A percentile compares a stretch with the other conserved stretches of the same genome.
These are phyloP conservation scores for Argentina anserina DNA, from an alignment of 306 rosid genomes.

Conservation along the genomic window DNA sequence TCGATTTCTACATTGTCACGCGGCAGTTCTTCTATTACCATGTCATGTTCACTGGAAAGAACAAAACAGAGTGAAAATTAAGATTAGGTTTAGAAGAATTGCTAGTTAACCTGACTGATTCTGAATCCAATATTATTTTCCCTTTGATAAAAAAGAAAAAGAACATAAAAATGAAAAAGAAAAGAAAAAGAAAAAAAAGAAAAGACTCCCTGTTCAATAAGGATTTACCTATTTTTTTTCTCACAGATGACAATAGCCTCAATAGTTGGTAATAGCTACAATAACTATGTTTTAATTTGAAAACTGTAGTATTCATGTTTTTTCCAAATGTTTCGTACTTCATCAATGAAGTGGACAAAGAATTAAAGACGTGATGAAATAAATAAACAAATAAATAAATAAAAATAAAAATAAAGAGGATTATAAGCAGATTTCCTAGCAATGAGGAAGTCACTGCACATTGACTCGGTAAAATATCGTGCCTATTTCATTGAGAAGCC, in stretches of 20 bases:
- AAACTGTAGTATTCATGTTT: background rate
- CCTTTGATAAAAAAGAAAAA: background rate
- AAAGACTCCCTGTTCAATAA: background rate
- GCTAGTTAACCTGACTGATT: background rate
- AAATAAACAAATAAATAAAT: background rate
- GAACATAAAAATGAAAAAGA: background rate
- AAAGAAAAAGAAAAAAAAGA: fast-evolving
- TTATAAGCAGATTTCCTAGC: background rate
- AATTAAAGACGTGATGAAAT: no score
- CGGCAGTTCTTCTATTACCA: slow-evolving; percentile 33
- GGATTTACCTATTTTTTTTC: background rate
- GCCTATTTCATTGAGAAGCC: background rate
- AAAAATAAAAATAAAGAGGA: background rate
- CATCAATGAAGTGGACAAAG: background rate
- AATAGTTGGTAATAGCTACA: background rate
- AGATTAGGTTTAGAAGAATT: background rate
- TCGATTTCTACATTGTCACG: slow-evolving; percentile 21
- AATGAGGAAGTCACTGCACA: background rate
- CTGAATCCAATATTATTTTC: background rate
- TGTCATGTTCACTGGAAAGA: slow-evolving; percentile 42
- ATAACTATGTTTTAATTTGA: background rate
- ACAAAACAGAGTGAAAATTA: slow-evolving; percentile 2
- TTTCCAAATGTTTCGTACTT: background rate
- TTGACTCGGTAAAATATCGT: background rate
- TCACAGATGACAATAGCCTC: background rate